phyloP scores from a whole-genome alignment of 1,284 basidiomycete species.

The Ceratobasidium theobromae region DNA sequence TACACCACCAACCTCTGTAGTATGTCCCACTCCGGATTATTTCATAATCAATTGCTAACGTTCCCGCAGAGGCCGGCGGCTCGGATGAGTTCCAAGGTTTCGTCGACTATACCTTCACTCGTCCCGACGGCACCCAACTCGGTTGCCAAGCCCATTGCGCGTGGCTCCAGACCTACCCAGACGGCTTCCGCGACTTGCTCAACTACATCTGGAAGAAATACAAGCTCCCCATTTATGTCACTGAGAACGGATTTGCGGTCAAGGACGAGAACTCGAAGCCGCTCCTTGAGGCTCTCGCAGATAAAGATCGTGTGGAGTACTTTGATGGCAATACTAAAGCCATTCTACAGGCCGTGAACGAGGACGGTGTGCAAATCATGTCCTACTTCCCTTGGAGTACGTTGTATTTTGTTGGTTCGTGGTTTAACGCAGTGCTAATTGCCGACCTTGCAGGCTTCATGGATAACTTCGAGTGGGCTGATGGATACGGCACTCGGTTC shows the following conservation, averaged over 20 bases:
- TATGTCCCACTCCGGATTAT: slow-evolving; percentile 44
- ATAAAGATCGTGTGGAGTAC: slow-evolving; percentile 66
- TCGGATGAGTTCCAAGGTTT: slow-evolving; percentile 67
- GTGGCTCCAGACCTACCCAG: slow-evolving; percentile 65
- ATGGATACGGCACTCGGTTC: slow-evolving; percentile 64
- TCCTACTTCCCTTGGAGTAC: slow-evolving; percentile 74
- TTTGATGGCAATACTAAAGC: slow-evolving; percentile 64
- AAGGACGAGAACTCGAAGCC: slow-evolving; percentile 62
- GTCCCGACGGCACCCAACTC: slow-evolving; percentile 65
- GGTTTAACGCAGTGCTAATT: slow-evolving; percentile 4
- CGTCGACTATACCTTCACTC: slow-evolving; percentile 60
- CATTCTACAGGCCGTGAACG: slow-evolving; percentile 58
- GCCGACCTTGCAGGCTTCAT: slow-evolving; percentile 50
- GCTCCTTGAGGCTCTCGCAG: slow-evolving; percentile 59
- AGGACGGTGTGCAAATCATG: slow-evolving; percentile 66
- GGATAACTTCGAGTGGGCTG: slow-evolving; percentile 79
- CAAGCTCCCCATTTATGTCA: slow-evolving; percentile 66
- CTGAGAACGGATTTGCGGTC: slow-evolving; percentile 73
- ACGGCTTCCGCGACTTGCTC: slow-evolving; percentile 64
- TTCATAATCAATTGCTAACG: not conserved
- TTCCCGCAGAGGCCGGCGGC: slow-evolving; percentile 54
- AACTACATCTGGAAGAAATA: slow-evolving; percentile 74
- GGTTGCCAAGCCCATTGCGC: slow-evolving; percentile 66
- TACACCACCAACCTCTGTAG: slow-evolving; percentile 72
- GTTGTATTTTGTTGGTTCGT: slow-evolving; percentile 40